Evolutionary conservation across 2,329 filamentous ascomycete species (phyloP).

Genomic region (Macrophomina pseudophaseolina): DNA sequence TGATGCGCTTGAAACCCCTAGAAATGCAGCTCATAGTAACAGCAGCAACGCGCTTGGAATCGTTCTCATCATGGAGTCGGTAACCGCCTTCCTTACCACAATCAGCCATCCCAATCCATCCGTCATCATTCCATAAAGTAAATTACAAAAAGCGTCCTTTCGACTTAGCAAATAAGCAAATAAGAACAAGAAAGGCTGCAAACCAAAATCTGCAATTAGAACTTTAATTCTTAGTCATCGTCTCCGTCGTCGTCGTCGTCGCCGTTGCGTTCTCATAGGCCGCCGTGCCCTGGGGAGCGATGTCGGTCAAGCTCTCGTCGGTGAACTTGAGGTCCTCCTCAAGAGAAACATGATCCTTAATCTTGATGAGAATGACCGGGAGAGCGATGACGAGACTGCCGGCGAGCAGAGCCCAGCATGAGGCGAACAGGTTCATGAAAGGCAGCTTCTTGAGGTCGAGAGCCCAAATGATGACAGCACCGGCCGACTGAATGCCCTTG

Average conservation of each 20-base stretch:
- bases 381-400: slow-evolving; percentile 77
- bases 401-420: slow-evolving; percentile 76
- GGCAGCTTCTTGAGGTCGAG: slow-evolving; percentile 65
- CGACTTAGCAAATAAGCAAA: not conserved
- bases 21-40: slow-evolving; percentile 5
- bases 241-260: too few relatives aligned
- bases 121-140: not conserved
- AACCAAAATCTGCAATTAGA: not conserved
- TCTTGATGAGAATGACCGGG: slow-evolving; percentile 78
- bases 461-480: slow-evolving; percentile 76
- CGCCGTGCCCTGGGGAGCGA: slow-evolving; percentile 46
- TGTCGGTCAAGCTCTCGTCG: slow-evolving; percentile 79
- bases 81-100: slow-evolving; percentile 12
- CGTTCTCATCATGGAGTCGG: slow-evolving; percentile 34
- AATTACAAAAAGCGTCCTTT: not conserved
- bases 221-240: too few relatives aligned
- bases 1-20: not conserved
- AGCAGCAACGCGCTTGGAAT: slow-evolving; percentile 26
- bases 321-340: slow-evolving; percentile 85
- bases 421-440: slow-evolving; percentile 74
- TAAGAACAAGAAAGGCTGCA: not conserved
- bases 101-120: not conserved
- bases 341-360: slow-evolving; percentile 79
- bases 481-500: slow-evolving; percentile 89
- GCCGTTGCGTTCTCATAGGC: slow-evolving; percentile 27